Percentiles rank a stretch among this genome's conserved stretches.
These are phyloP conservation scores for Aquilaria sinensis DNA, from an alignment of 345 rosid species.

Conservation along the genomic window DNA sequence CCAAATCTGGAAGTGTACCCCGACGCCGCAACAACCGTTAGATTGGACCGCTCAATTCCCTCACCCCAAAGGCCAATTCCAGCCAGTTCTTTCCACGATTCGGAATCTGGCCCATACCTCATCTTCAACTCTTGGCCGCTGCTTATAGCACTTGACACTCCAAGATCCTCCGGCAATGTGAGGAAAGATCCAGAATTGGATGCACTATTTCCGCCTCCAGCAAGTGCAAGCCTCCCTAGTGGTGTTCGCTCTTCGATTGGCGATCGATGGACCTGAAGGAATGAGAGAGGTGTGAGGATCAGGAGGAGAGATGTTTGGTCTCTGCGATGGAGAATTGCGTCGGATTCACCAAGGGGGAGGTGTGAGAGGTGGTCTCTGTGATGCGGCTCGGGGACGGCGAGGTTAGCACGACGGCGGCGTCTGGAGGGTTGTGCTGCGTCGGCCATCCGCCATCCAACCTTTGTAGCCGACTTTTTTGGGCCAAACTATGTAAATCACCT, in stretches of 20 bases:
- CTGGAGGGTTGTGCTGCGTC: too few relatives aligned
- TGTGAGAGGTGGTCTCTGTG: conserved; percentile 55
- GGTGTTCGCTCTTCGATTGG: conserved; percentile 36
- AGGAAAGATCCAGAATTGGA: conserved; percentile 70
- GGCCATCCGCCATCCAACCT: too few relatives aligned
- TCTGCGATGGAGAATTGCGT: conserved; percentile 61
- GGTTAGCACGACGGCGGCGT: too few relatives aligned
- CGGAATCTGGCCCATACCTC: conserved; percentile 35
- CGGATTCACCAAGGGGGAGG: conserved; percentile 48
- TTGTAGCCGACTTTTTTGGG: too few relatives aligned
- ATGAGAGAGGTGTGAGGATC: conserved; percentile 69
- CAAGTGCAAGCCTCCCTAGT: conserved; percentile 78
- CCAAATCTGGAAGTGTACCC: conserved; percentile 48
- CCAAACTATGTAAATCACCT: too few relatives aligned
- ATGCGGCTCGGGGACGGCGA: conserved; percentile 22
- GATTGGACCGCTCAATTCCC: conserved; percentile 50
- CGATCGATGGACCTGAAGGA: conserved; percentile 40
- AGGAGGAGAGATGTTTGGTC: conserved; percentile 52
- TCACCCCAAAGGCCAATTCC: conserved; percentile 63
- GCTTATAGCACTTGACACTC: conserved; percentile 43
- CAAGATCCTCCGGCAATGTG: conserved; percentile 56
- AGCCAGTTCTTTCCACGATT: conserved; percentile 34
- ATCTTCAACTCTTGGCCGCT: conserved; percentile 70
- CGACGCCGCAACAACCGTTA: conserved; percentile 43
- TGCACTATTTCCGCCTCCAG: conserved; percentile 79